Base-by-base conservation (phyloP, 1,139 yeast genomes). In the Fermentozyma sake region DNA sequence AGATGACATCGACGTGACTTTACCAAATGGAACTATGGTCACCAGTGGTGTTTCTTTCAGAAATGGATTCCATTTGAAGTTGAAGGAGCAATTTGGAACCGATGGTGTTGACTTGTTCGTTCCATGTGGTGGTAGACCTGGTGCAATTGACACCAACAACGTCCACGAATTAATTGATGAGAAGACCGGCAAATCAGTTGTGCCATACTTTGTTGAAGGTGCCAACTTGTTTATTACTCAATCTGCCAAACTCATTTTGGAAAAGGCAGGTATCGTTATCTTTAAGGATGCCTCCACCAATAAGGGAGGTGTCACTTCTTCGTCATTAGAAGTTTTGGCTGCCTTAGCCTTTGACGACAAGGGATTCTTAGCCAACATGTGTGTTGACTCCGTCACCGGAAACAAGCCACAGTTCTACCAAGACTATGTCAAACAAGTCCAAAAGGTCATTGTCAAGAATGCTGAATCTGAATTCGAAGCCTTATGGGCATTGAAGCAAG, bases 101-200 rank as follows among this genome's bases (percentile, higher is more conserved):
- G 68, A 76, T 28, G 78, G 77, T 18, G 69, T 89, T 42, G 85
- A 81, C 48, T 64, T 82, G 48, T 87, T 91, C 61, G 97, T 89
- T 26, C 98, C 98, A 34, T 91, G 98, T 61, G 98, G 98, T 59
- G 98, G 98, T 45, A 83, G 98, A 61, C 98, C 98, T 37, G 91
- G 84, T 44, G 95, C 97, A 11, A 81, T 91, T 57, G 95, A 89
- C 56, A 78, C 91, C 39, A 80, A 79, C 55, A 91, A 84, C 48
- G 94, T 89, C 35, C 64, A 69, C 39, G 65, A 65, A 30, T 76
- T 87, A 44, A 76, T 91, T 44, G 86, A 84, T 52, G 66, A 66
- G 23, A 76, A 75, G 47, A 79, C 91, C 21, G 94, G 94, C 34
- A 81, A 82, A 57, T 58, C 85, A 16, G 63, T 76, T 41, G 72